Evolutionary conservation across 73 alveolate genomes (phyloP).

Genomic region (Urostyla sp.): DNA sequence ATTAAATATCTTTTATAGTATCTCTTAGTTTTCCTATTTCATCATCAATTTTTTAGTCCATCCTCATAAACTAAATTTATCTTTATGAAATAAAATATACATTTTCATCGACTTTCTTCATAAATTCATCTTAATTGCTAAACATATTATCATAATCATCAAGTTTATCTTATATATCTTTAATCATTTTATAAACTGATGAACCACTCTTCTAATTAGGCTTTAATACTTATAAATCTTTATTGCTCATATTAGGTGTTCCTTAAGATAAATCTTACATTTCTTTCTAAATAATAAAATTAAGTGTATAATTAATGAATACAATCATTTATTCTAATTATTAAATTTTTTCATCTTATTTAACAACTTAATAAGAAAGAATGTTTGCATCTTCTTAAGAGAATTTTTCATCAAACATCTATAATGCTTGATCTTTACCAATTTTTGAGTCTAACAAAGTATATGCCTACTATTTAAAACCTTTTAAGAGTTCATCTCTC

Average conservation of each 20-base stretch:
- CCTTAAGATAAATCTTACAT: constrained; percentile 10
- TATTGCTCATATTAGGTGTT: neutral
- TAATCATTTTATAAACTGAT: neutral
- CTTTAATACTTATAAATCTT: neutral
- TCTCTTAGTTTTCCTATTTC: neutral
- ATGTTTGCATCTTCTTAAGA: neutral
- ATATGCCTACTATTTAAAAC: constrained; percentile 4
- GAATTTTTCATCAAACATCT: neutral
- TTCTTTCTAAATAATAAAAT: constrained; percentile 9
- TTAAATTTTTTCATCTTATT: too few relatives aligned
- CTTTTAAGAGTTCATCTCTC: constrained; percentile 22
- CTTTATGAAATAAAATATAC: neutral
- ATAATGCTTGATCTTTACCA: neutral
- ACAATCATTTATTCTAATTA: neutral
- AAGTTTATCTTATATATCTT: neutral
- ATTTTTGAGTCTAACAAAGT: neutral
- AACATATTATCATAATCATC: neutral
- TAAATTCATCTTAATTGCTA: constrained; percentile 3
- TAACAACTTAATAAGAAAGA: too few relatives aligned
- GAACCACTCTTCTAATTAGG: neutral
- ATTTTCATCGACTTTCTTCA: neutral
- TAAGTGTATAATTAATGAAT: neutral
- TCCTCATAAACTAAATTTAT: neutral
- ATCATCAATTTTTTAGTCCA: neutral
- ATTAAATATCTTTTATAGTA: constrained; percentile 14